Base-by-base conservation (phyloP, 2,329 filamentous ascomycete species). In the Microdochium bolleyi region DNA sequence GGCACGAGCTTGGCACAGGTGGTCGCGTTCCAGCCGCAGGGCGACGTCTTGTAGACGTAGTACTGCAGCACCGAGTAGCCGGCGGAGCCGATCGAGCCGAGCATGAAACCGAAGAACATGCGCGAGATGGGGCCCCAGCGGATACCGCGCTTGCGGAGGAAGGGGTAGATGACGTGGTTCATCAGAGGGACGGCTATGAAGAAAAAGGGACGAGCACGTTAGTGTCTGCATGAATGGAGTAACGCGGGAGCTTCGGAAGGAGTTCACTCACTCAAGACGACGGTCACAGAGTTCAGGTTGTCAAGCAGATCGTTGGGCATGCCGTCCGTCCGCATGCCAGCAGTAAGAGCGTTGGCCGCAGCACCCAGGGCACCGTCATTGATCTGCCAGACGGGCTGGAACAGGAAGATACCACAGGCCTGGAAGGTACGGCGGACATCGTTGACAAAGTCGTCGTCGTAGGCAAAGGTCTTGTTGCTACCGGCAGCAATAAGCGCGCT, bases 371-470 rank as follows among this genome's bases (percentile, higher is more conserved):
- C 75, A 19, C 60, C 59, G 49, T 65, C 61, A 34, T 65, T 64
- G 53, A 64, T 58, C 27, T 62, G 57, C 59, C 68, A 54, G 61
- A 67, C 52, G 57, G 72, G 62, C 11, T 52, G 52, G 53, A 64
- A 75, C 63, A 75, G 73, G 49, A 76, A 64, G 58, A 78, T 84
- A 9, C 80, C 78, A 60, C 76, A 79, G 21, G 76, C 76, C 53
- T 74, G 70, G 52, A 79, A 66, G 37, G 78, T 80, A 64, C 80
- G 77, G 46, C 71, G 71, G 38, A 83, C 77, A 60, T 84, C 78
- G 64, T 80, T 78, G 52, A 85, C 82, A 76, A 82, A 85, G 14
- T 73, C 72, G 57, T 85, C 82, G 51, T 85, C 83, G 73, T 78
- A 83, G 0, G 1, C 73, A 75, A 58, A 75, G 2, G 54, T 53